phyloP scores from a whole-genome alignment of 306 rosid species.

The Vigna reflexopilosa region DNA sequence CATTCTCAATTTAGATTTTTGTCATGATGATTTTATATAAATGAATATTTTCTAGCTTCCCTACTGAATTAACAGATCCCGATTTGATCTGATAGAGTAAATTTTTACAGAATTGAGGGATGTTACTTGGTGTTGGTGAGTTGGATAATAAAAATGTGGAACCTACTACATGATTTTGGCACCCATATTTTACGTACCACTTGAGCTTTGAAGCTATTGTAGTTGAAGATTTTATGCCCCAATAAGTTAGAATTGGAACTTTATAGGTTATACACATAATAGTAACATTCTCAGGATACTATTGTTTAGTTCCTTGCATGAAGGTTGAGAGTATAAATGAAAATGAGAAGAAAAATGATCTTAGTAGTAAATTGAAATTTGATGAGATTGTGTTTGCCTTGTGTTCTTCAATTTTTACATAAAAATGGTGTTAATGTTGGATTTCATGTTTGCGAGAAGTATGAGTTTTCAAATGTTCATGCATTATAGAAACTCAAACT shows the following conservation, averaged over 20 bases:
- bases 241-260: conserved; percentile 8
- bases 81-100: background rate
- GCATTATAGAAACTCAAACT: background rate
- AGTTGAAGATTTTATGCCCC: background rate
- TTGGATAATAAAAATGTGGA: background rate
- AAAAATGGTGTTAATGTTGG: background rate
- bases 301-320: background rate
- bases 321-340: background rate
- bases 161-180: background rate
- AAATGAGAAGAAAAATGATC: background rate
- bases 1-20: too few relatives aligned
- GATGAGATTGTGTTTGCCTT: background rate
- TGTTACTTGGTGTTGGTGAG: background rate
- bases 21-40: too few relatives aligned
- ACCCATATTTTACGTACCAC: background rate
- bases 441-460: background rate
- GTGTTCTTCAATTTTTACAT: background rate
- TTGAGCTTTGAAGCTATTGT: background rate
- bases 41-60: background rate
- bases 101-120: background rate
- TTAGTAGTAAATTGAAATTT: background rate
- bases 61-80: background rate
- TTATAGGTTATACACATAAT: background rate
- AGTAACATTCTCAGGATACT: background rate
- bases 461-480: background rate